Percentiles rank a stretch among this genome's conserved stretches.
Conservation (phyloP, 106 monocot species). For the Gastrodia elata region DNA sequence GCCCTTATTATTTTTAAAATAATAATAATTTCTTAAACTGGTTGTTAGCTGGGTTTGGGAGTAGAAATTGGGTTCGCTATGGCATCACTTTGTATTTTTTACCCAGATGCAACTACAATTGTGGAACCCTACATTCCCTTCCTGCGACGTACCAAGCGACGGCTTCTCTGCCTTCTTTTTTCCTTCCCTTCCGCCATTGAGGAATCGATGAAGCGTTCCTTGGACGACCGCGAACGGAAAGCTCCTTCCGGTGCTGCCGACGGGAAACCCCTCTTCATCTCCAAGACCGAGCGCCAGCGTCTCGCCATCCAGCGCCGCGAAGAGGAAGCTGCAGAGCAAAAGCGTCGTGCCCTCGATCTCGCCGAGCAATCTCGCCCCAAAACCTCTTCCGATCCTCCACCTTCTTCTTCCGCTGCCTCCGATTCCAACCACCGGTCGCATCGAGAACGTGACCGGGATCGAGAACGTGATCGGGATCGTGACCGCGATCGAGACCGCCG, state of each 20-base stretch:
- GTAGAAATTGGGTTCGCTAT: too few species aligned
- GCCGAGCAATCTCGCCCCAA: conserved; percentile 17
- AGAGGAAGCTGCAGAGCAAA: conserved; percentile 45
- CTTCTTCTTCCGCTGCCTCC: conserved; percentile 5
- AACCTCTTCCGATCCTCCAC: conserved; percentile 9
- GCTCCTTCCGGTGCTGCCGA: conserved; percentile 9
- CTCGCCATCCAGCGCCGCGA: conserved; percentile 83
- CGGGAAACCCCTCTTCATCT: conserved; percentile 70
- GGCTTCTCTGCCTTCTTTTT: not conserved
- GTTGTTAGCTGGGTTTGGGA: too few species aligned
- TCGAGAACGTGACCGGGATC: conserved; percentile 3
- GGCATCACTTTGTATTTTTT: too few species aligned
- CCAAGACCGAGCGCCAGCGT: conserved; percentile 75
- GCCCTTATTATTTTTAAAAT: too few species aligned
- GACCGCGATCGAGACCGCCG: conserved; percentile 10
- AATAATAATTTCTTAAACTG: too few species aligned
- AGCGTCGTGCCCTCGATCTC: conserved; percentile 41
- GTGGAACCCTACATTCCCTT: conserved; percentile 6
- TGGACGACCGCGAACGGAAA: conserved; percentile 22
- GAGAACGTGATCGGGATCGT: conserved; percentile 31
- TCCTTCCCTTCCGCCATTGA: not conserved
- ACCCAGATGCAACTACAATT: not conserved
- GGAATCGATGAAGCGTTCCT: conserved; percentile 45
- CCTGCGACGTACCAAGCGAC: conserved; percentile 26
- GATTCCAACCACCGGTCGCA: not conserved